Percentiles rank a stretch among this genome's conserved stretches.
phyloP scores from a whole-genome alignment of 2,329 filamentous ascomycete species.

The Furcasterigmium sp. region DNA sequence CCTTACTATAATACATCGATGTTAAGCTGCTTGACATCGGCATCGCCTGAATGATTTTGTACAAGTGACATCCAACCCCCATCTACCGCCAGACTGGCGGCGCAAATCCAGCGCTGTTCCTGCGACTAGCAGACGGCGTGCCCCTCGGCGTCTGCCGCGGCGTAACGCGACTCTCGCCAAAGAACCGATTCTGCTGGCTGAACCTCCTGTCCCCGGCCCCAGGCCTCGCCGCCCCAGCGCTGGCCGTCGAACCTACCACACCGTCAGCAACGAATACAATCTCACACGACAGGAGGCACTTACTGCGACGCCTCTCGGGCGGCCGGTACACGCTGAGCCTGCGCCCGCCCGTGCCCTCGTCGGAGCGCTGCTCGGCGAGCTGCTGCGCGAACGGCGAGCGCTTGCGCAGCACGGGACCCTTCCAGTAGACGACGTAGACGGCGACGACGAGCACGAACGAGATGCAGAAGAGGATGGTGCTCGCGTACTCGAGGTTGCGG shows the following conservation, averaged over 20 bases:
- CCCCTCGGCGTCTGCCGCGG: conserved; percentile 29
- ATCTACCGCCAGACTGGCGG: no score
- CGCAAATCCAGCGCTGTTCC: conserved; percentile 4
- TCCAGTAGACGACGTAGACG: conserved; percentile 63
- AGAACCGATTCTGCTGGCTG: conserved; percentile 34
- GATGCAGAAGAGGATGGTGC: conserved; percentile 59
- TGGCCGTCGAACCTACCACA: conserved; percentile 16
- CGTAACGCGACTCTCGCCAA: conserved; percentile 34
- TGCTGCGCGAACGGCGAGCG: conserved; percentile 61
- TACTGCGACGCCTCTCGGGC: conserved; percentile 15
- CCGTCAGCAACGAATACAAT: conserved; percentile 8
- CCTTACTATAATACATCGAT: no score
- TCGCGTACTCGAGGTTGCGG: conserved; percentile 53
- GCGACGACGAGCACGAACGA: conserved; percentile 56
- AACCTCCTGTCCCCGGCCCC: conserved; percentile 20
- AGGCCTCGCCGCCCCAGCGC: conserved; percentile 10
- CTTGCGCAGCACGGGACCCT: conserved; percentile 54
- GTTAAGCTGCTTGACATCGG: no score
- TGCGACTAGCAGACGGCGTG: conserved; percentile 28
- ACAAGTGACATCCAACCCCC: no score
- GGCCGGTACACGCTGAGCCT: conserved; percentile 15
- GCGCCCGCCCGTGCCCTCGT: conserved; percentile 17
- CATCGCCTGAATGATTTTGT: no score
- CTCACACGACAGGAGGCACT: not conserved
- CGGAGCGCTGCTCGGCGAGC: conserved; percentile 38